These are phyloP conservation scores for Helichrysum umbraculigerum DNA, from an alignment of 129 eudicot species.

Conservation along the genomic window DNA sequence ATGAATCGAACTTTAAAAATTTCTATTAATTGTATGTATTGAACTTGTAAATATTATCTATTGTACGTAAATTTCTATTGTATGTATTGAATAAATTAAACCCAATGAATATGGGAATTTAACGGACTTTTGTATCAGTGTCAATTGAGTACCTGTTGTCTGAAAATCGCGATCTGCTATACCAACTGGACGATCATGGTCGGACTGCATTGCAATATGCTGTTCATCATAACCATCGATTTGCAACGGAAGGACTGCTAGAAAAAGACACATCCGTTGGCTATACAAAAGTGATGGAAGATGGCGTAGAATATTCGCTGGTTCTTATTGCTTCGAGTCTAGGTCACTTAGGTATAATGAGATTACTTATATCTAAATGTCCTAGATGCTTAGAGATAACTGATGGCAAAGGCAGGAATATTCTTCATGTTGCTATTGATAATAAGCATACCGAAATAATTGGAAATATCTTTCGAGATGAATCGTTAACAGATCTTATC, in stretches of 20 bases:
- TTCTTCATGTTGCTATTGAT: background rate
- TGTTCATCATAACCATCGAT: background rate
- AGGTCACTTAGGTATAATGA: background rate
- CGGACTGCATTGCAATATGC: conserved; percentile 9
- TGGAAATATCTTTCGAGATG: background rate
- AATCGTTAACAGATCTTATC: background rate
- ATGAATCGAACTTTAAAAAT: no score
- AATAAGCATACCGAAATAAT: background rate
- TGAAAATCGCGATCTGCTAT: background rate
- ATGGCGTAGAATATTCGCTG: background rate
- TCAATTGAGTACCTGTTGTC: background rate
- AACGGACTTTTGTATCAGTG: background rate
- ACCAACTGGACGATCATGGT: background rate
- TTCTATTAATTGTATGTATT: no score
- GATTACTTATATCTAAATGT: background rate
- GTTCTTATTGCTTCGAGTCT: background rate
- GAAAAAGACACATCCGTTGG: background rate
- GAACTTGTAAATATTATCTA: no score
- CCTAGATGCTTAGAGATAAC: background rate
- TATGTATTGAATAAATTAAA: no score
- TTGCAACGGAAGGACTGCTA: background rate
- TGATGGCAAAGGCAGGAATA: conserved; percentile 22
- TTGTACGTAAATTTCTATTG: no score
- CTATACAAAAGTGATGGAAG: background rate
- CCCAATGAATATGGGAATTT: no score